These are phyloP conservation scores for Jackrogersella minutella DNA, from an alignment of 495 filamentous ascomycete genomes.

Conservation along the genomic window DNA sequence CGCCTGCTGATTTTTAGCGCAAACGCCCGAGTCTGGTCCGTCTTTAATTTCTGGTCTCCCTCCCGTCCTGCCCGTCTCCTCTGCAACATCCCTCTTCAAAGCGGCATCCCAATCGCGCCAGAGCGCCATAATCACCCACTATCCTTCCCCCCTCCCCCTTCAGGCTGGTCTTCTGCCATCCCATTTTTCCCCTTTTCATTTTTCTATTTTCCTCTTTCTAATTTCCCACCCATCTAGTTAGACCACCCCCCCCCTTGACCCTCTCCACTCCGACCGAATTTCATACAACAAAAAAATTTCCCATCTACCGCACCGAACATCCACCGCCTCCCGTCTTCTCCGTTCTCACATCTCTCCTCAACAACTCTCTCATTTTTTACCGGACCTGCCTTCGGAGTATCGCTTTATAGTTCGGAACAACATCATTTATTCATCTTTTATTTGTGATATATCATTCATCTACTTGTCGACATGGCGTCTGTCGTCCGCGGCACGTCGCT, in stretches of 20 bases:
- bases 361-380: conserved; percentile 28
- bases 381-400: conserved; percentile 42
- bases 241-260: conserved; percentile 27
- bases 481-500: conserved; percentile 60
- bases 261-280: conserved; percentile 40
- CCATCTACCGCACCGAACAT: conserved; percentile 46
- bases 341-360: conserved; percentile 38
- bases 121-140: too few species aligned
- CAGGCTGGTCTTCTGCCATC: conserved; percentile 11
- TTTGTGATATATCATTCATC: conserved; percentile 9
- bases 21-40: conserved; percentile 44
- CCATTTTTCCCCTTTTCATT: not conserved
- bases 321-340: conserved; percentile 47
- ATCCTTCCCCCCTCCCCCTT: too few species aligned
- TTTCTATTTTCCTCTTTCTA: not conserved
- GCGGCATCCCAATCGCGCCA: conserved; percentile 33
- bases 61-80: conserved; percentile 38
- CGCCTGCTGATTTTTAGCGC: conserved; percentile 42
- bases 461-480: conserved; percentile 48
- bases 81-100: conserved; percentile 38
- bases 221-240: conserved; percentile 19
- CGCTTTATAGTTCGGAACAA: conserved; percentile 23
- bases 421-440: conserved; percentile 1
- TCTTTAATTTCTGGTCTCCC: conserved; percentile 37
- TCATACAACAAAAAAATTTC: conserved; percentile 40